Base-by-base conservation (phyloP, 371 early-diverging fungal species). In the Homolaphlyctis polyrhiza region DNA sequence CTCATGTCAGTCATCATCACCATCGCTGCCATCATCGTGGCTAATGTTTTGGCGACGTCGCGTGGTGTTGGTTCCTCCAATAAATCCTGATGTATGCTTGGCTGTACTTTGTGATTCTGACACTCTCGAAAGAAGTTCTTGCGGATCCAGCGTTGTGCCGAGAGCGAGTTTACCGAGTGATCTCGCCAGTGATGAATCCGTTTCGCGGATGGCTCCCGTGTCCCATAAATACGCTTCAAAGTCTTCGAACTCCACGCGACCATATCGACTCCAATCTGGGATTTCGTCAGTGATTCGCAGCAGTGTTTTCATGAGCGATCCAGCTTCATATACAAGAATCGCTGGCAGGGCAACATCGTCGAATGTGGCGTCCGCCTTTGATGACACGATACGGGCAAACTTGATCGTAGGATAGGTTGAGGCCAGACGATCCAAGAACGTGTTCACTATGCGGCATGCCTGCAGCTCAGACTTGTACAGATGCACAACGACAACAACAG, bases 361-460 rank as follows among this genome's bases (percentile, higher is more conserved):
- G 63, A 82, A 79, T 16, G 51, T 36, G 29, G 61, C 54, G 59
- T 79, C 80, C 16, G 82, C 80, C 52, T 66, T 58, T 1, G 71
- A 81, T 45, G 77, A 72, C 60, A 83, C 59, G 54, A 87, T 87
- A 23, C 71, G 57, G 35, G 78, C 68, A 61, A 87, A 72, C 61
- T 81, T 84, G 43, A 71, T 64, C 34, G 61, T 36, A 27, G 67
- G 66, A 52, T 79, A 77, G 62, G 61, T 71, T 18, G 71, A 58
- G 14, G 82, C 77, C 13, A 82, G 62, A 29, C 60, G 57, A 47
- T 65, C 67, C 29, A 82, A 65, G 34, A 76, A 71, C 32, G 68
- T 65, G 64, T 76, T 80, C 33, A 81, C 78, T 8, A 72, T 67
- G 11, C 84, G 77, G 59, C 76, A 75, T 2, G 68, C 68, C 48